Evolutionary conservation across 75 land plant genomes (phyloP), one percentile per base, ranked within the genome.

Genomic region (Cunninghamia lanceolata): DNA sequence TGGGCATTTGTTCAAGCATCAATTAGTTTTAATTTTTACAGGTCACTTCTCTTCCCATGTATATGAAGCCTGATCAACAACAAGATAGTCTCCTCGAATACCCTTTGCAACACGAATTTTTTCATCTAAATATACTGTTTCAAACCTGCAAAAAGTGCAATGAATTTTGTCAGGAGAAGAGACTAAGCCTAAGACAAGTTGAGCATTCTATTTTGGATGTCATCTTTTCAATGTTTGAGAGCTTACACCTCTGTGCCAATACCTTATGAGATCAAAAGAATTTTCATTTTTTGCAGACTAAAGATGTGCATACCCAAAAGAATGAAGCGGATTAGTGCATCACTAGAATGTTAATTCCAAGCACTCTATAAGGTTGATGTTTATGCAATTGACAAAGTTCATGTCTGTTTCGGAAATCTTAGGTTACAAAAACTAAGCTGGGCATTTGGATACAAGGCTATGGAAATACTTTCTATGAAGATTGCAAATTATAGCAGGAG

Each of bases 41-140:
- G 13, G 32, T 80, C 47, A 80, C 19, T 78, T 38, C 9, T 92
- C 94, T 85, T 87, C 93, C 97, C 98, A 96, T 28, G 40, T 63
- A 82, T 93, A 95, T 71, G 98, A 93, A 68, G 95, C 96, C 78
- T 94, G 91, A 21, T 96, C 98, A 77, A 96, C 98, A 84, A 97
- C 92, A 53, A 97, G 87, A 88, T 96, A 98, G 85, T 98, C 99
- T 84, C 91, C 94, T 59, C 99, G 90, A 39, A 96, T 98, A 89
- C 95, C 99, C 86, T 93, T 96, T 34, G 91, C 99, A 83, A 96
- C 95, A 54, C 99, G 91, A 85, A 98, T 92, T 14, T 93, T 93
- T 80, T 96, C 94, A 86, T 96, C 99, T 42, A 98, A 79, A 84
- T 96, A 97, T 7, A 98, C 89, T 16, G 95, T 84, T 82, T 98